Evolutionary conservation across 1,284 basidiomycete species (phyloP), one percentile per base, ranked within the genome.

Genomic region (Takashimella tepidaria): DNA sequence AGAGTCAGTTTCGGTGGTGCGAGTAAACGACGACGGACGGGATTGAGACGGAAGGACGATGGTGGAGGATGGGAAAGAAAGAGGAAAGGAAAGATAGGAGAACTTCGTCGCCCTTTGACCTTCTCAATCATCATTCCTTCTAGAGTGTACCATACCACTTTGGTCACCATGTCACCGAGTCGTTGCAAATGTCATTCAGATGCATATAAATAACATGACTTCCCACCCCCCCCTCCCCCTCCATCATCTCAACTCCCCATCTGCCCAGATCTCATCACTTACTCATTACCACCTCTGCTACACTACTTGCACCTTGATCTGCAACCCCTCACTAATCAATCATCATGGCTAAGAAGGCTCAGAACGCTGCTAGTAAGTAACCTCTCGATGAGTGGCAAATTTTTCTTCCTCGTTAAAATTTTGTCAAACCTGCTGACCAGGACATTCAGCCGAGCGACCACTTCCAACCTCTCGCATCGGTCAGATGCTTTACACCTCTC

Each of bases 401-500:
- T n/a, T n/a, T n/a, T n/a, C n/a, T n/a, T n/a, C n/a, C n/a, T n/a
- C n/a, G n/a, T n/a, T n/a, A n/a, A n/a, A n/a, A n/a, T n/a, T n/a
- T n/a, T 16, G 31, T 16, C 31, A 8, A 37, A 16, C 31, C 31
- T 37, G 44, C 49, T 51, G 22, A 55, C 54, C 31, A 8, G n/a
- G 16, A 1, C 8, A 27, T 12, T 10, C 31, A 46, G 48, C 20
- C 27, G 50, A 51, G 27, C 25, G 26, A 20, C 24, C 42, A 21
- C 23, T n/a, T 13, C 54, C 54, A 50, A 56, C 20, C 27, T 27
- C 43, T 40, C 43, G 41, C 37, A 31, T 57, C 23, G 46, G 45
- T 22, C 44, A 31, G 20, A 43, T 63, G 37, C 63, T 68, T 59
- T 50, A 43, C 13, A 59, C 61, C 40, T 19, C 12, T 1, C 64